Evolutionary conservation across 2,329 filamentous ascomycete genomes (phyloP).

Genomic region (Penicillium sp.): DNA sequence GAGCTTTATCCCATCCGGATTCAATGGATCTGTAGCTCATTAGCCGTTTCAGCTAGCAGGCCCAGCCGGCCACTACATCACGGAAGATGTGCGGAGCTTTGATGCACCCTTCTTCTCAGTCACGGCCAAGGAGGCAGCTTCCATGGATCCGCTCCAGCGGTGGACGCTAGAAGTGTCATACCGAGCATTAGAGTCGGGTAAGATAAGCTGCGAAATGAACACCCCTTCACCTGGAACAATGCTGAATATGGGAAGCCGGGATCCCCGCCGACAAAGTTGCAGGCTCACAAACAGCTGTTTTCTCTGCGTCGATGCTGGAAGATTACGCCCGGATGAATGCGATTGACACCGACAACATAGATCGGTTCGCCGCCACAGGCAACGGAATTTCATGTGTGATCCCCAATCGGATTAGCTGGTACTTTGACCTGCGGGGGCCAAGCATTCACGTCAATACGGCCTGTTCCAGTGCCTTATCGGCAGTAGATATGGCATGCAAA

Average conservation of each 20-base stretch:
- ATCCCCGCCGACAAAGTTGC: not conserved
- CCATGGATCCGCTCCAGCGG: conserved; percentile 13
- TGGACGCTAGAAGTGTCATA: conserved; percentile 11
- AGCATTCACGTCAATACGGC: conserved; percentile 22
- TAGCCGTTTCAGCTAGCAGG: not conserved
- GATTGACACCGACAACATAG: not conserved
- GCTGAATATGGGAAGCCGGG: not conserved
- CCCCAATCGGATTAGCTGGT: not conserved
- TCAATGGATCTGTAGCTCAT: not conserved
- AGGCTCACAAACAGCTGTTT: not conserved
- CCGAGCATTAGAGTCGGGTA: conserved; percentile 5
- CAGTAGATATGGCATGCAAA: conserved; percentile 21
- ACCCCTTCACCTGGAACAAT: not conserved
- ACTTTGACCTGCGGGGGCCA: conserved; percentile 22
- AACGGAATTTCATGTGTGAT: conserved; percentile 5
- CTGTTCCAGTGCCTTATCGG: conserved; percentile 20
- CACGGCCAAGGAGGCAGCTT: conserved; percentile 13
- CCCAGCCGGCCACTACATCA: conserved; percentile 16
- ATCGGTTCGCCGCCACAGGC: conserved; percentile 3
- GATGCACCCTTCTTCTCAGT: conserved; percentile 22
- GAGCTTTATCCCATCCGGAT: not conserved
- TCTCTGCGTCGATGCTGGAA: not conserved
- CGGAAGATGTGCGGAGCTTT: conserved; percentile 16
- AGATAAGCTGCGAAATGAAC: not conserved
- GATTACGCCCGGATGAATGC: not conserved